These are phyloP conservation scores for Alternaria ethzedia DNA, from an alignment of 2,329 filamentous ascomycete species.

Conservation along the genomic window DNA sequence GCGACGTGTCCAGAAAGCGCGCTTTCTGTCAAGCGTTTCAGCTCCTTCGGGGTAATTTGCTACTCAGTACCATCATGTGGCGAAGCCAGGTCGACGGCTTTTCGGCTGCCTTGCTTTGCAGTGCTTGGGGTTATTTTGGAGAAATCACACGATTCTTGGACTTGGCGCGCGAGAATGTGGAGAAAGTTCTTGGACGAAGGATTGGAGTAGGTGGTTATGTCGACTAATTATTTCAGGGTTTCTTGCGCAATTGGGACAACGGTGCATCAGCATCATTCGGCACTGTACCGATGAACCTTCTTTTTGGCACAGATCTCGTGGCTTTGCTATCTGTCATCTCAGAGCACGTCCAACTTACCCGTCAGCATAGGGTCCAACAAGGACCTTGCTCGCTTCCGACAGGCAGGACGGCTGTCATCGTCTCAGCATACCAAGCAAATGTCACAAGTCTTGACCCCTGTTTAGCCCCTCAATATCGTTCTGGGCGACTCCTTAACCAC, in stretches of 20 bases:
- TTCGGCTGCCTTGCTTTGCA: background rate
- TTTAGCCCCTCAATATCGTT: constrained; percentile 5
- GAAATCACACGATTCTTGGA: background rate
- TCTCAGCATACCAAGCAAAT: constrained; percentile 26
- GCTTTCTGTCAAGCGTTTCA: constrained; percentile 1
- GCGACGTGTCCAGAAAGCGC: background rate
- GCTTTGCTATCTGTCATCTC: background rate
- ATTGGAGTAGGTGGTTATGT: background rate
- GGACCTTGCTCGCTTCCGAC: background rate
- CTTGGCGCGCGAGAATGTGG: background rate
- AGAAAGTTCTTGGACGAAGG: background rate
- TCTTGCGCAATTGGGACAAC: background rate
- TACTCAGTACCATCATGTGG: background rate
- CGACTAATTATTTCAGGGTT: background rate
- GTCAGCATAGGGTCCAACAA: background rate
- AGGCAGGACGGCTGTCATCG: background rate
- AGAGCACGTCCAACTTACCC: background rate
- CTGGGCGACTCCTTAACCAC: constrained; percentile 14
- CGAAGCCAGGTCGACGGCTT: background rate
- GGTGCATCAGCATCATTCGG: background rate
- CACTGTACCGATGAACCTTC: background rate
- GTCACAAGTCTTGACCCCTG: constrained; percentile 30
- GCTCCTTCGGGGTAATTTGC: background rate
- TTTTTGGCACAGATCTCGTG: background rate
- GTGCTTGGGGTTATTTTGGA: background rate